Conservation (phyloP, 1,284 basidiomycete genomes). For the Cutaneotrichosporon dermatis region DNA sequence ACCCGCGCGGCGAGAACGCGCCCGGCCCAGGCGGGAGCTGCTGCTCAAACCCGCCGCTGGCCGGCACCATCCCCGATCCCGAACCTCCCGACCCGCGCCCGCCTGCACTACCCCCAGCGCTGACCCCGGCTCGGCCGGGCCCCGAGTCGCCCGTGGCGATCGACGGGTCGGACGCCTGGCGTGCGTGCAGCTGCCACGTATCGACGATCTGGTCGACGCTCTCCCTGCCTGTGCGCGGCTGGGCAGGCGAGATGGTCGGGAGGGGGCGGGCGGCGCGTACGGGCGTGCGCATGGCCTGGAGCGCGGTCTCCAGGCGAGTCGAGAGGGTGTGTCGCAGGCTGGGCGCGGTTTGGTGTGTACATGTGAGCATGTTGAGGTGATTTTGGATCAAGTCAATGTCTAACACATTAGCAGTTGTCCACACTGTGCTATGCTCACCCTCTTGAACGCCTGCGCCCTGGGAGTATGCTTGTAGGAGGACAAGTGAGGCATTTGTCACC, state of each 20-base stretch:
- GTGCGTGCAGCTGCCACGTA: conserved; percentile 5
- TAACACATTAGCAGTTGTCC: too few relatives aligned
- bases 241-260: background rate
- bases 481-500: conserved; percentile 20
- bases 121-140: too few relatives aligned
- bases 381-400: conserved; percentile 23
- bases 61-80: too few relatives aligned
- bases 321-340: conserved; percentile 21
- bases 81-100: too few relatives aligned
- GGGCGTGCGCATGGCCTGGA: conserved; percentile 20
- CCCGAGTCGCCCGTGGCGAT: background rate
- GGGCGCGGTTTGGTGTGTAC: conserved; percentile 20
- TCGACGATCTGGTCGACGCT: conserved; percentile 3
- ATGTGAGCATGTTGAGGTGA: conserved; percentile 20
- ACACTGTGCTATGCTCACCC: too few relatives aligned
- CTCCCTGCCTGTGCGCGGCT: background rate
- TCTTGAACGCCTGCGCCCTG: conserved; percentile 13
- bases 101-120: too few relatives aligned
- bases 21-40: too few relatives aligned
- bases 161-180: background rate
- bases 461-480: conserved; percentile 20
- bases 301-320: conserved; percentile 15
- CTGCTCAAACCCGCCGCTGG: too few relatives aligned
- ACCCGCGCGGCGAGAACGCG: background rate
- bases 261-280: conserved; percentile 2